Base-by-base conservation (phyloP, 169 alveolate genomes). In the Eimeria falciformis region DNA sequence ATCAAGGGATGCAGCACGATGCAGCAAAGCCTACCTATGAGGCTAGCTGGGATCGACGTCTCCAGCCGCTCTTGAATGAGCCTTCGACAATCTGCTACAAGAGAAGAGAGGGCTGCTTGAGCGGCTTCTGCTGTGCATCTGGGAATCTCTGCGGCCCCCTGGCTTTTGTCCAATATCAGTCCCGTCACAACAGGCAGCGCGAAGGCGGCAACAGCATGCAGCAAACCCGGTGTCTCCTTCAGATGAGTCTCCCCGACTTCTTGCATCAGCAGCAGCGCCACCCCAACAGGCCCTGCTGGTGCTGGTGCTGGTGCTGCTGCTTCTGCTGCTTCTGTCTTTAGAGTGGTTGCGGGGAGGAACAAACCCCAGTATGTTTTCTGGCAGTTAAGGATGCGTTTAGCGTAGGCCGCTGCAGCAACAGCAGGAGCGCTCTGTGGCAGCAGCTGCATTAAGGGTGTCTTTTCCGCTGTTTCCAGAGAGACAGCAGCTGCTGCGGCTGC, bases 61-160 rank as follows among this genome's bases (percentile, higher is more conserved):
- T 82, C 91, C 23, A 25, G 4, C 43, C 91, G 55, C 68, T 56
- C 91, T 18, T 7, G n/a, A 56, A 82, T 82, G 56, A 82, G 18
- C 33, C 71, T 50, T 62, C 43, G 43, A 23, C 53, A 23, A n/a
- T 23, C 79, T 7, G 21, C 21, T 0, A 33, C 79, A 25, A 68
- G 29, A 11, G 53, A 17, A 27, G 43, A 14, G 12, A 68, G 47
- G 12, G 47, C 79, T 27, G 79, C 79, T 5, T 23, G 53, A 9
- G 79, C 79, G 7, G 79, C 79, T 33, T 43, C 47, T n/a, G 79
- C 79, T 0, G 45, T 27, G 12, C 37, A 14, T 21, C n/a, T n/a
- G n/a, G n/a, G n/a, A n/a, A n/a, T n/a, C n/a, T n/a, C n/a, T n/a
- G n/a, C n/a, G n/a, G n/a, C n/a, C 62, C 14, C 62, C 62, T 50